Evolutionary conservation across 768 basidiomycete genomes (phyloP), one percentile per base, ranked within the genome.

Genomic region (Solioccasus polychromus): DNA sequence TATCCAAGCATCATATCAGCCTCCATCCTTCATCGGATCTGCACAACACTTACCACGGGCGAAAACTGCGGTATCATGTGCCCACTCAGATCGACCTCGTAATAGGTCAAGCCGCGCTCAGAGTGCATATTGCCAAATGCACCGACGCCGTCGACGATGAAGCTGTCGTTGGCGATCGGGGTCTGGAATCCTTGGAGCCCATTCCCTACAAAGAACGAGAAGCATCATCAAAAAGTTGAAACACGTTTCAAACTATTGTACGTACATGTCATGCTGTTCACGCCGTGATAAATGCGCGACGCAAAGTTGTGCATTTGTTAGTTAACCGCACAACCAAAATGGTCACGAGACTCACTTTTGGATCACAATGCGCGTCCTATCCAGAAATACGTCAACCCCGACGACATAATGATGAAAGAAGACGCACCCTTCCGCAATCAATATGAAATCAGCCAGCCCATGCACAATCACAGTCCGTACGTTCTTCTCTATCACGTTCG

Each of bases 41-140:
- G 8, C 3, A 14, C 15, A 20, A 24, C 4, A 66, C 79, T 59
- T 54, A 80, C 83, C 57, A 66, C 60, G 2, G 83, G 83, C 15
- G 81, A 76, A 60, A 78, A 85, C 64, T 82, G 79, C 5, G 84
- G 84, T 3, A 87, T 63, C 85, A 88, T 88, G 52, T 89, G 86
- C 15, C 86, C 88, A 51, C 80, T 81, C 7, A 86, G 72, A 19
- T 54, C 71, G 18, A 90, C 77, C 56, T 90, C 86, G 24, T 74
- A 69, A 51, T 80, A 88, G 0, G 85, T 80, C 53, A 88, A 60
- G 11, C 79, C 78, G 30, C 86, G 78, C 57, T 89, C 88, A 14
- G 71, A 68, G 48, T 88, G 85, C 47, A 76, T 68, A 2, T 67
- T 83, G 0, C 86, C 87, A 22, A 80, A 69, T 3, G 85, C 74